Evolutionary conservation across 441 rosid genomes (phyloP).

Genomic region (Populus hybrid): DNA sequence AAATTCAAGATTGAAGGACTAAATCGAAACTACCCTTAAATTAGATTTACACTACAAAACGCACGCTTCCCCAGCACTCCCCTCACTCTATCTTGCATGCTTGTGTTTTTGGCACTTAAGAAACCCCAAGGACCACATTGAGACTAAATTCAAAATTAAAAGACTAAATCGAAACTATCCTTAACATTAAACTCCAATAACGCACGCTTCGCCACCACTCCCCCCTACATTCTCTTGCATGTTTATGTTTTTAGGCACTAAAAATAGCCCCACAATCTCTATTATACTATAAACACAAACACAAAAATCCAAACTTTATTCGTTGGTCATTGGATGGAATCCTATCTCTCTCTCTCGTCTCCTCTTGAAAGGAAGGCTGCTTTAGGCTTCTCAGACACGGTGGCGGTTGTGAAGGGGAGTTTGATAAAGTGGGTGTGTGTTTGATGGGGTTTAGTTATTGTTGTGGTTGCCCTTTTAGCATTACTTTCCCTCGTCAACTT

Average conservation of each 20-base stretch:
- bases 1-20: neutral
- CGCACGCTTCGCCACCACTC: neutral
- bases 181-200: neutral
- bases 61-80: no score
- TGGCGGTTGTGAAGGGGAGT: neutral
- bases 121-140: neutral
- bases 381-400: neutral
- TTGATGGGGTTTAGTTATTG: neutral
- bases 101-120: neutral
- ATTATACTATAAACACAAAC: neutral
- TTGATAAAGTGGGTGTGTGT: neutral
- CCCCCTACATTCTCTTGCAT: neutral
- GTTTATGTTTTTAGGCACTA: neutral
- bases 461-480: neutral
- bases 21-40: no score
- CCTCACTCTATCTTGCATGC: no score
- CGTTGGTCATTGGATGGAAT: neutral
- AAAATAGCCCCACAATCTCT: neutral
- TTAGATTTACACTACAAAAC: no score
- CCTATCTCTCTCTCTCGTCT: neutral
- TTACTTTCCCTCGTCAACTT: slow-evolving; percentile 19
- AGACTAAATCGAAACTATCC: neutral
- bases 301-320: neutral
- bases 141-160: no score
- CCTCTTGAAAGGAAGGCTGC: neutral